phyloP scores from a whole-genome alignment of 23 red algal genomes.

The Gracilariopsis chorda region DNA sequence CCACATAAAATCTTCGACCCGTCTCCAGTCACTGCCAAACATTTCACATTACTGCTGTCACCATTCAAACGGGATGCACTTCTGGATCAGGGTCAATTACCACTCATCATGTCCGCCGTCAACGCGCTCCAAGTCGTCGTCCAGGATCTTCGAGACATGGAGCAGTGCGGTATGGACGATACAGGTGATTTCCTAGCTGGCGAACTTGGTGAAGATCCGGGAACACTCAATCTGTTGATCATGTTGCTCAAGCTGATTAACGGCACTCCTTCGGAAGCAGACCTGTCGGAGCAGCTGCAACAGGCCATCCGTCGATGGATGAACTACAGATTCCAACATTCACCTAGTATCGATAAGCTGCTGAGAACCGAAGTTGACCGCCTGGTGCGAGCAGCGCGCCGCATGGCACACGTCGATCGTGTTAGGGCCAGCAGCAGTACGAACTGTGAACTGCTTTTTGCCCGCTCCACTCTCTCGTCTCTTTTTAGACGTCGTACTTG shows the following conservation, averaged over 20 bases:
- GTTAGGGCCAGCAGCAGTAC: conserved; percentile 50
- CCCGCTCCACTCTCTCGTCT: too few species aligned
- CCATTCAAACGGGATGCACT: too few species aligned
- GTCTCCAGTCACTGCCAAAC: too few species aligned
- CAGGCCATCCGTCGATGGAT: neutral
- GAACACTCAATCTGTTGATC: neutral
- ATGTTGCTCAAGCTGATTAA: neutral
- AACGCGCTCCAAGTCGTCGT: neutral
- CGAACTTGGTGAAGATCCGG: neutral
- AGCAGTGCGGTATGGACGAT: neutral
- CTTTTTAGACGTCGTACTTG: neutral
- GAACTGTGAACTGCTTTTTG: conserved; percentile 33
- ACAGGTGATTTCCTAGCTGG: neutral
- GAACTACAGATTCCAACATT: neutral
- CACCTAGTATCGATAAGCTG: neutral
- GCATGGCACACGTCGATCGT: too few species aligned
- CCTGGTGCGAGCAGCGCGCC: neutral
- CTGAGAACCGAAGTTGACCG: neutral
- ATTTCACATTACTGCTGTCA: too few species aligned
- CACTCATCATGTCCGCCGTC: neutral
- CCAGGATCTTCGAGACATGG: neutral
- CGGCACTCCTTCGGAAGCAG: neutral
- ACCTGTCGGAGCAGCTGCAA: neutral
- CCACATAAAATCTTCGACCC: too few species aligned
- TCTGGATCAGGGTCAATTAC: neutral